Evolutionary conservation across 345 rosid genomes (phyloP), one percentile per base, ranked within the genome.

Genomic region (Ailanthus altissimus): DNA sequence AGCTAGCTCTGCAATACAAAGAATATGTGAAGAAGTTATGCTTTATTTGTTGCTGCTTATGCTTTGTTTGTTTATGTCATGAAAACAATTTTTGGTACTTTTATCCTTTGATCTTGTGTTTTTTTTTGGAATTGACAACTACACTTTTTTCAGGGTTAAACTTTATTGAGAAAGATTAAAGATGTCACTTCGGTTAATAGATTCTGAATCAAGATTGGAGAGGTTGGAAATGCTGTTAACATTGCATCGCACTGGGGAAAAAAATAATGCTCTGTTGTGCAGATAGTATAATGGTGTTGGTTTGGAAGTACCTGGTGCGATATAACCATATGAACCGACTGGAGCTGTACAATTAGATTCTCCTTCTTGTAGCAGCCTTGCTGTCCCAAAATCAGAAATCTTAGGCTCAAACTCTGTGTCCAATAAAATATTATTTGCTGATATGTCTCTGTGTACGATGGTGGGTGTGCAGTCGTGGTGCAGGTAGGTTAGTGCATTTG

Each of bases 321-420:
- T 86, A 25, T 86, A 84, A 15, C 89, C 89, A 72, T 81, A 86
- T 6, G 89, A 82, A 20, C 88, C 88, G n/a, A 83, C 89, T 67
- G 81, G 83, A 36, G 73, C 77, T 47, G 88, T 83, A 84, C 83
- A 79, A 80, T 81, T 70, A 5, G 82, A 77, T 42, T 83, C 76
- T 70, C 83, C 86, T 67, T 71, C 70, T 45, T 79, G 79, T 26
- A 86, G 83, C 80, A 86, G 63, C 76, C 86, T 84, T 0, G 85
- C 86, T 18, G 88, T 84, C 14, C 89, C 88, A 25, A 84, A 86
- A 72, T 86, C 85, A 10, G 86, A 83, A 64, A 86, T 47, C 82
- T 84, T 84, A 23, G 88, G 76, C 77, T 86, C 86, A 65, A 78
- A 84, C 62, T 81, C 84, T 0, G 28, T 70, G 43, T 70, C 78